A percentile compares a stretch with the other conserved stretches of the same genome.
Conservation (phyloP, 2,329 filamentous ascomycete genomes). For the Sarocladiaceae sp. region DNA sequence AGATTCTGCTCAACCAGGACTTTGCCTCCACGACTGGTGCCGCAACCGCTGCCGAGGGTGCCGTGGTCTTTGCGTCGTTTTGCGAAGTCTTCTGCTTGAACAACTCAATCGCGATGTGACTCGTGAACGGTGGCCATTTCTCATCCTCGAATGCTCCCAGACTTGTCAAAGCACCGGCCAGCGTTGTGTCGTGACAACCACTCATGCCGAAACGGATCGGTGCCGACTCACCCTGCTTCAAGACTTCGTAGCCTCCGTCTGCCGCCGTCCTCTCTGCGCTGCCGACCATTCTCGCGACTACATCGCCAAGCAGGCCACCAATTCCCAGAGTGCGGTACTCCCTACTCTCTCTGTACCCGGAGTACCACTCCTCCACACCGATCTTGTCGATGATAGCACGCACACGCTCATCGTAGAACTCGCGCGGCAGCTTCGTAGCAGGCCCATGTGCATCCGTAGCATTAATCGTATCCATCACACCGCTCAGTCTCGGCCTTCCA, state of each 20-base stretch:
- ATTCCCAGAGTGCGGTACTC: conserved; percentile 92
- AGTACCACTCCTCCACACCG: conserved; percentile 87
- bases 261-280: conserved; percentile 54
- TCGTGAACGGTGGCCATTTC: conserved; percentile 90
- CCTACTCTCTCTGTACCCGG: conserved; percentile 74
- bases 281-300: conserved; percentile 71
- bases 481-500: conserved; percentile 75
- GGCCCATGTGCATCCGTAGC: conserved; percentile 75
- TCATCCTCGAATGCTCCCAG: conserved; percentile 71
- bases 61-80: too few relatives aligned
- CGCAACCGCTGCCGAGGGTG: conserved; percentile 14
- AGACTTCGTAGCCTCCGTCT: conserved; percentile 48
- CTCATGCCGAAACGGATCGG: conserved; percentile 71
- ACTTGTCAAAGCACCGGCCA: conserved; percentile 73
- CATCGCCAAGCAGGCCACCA: conserved; percentile 76
- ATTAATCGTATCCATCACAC: conserved; percentile 93
- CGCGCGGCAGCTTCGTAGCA: conserved; percentile 70
- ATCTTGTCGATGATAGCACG: conserved; percentile 69
- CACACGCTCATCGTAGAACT: conserved; percentile 80
- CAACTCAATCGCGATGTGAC: conserved; percentile 85
- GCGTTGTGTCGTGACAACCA: conserved; percentile 90
- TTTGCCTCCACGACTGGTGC: conserved; percentile 9
- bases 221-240: conserved; percentile 19
- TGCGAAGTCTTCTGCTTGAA: conserved; percentile 61
- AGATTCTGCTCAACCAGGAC: conserved; percentile 16